These are phyloP conservation scores for Talaromyces islandicus DNA, from an alignment of 2,329 filamentous ascomycete species.

Conservation along the genomic window DNA sequence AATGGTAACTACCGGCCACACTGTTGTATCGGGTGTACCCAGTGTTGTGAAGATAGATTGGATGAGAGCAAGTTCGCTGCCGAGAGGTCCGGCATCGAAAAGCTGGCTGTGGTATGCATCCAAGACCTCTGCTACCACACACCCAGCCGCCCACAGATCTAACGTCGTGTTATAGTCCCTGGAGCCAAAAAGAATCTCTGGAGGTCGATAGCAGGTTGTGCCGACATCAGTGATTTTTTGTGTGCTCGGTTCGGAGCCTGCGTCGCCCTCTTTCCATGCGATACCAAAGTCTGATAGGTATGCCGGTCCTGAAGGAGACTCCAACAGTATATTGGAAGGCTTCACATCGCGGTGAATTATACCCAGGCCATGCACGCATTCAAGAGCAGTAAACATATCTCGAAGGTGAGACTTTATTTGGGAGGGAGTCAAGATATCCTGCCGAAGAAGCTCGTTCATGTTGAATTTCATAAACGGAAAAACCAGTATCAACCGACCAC, in stretches of 20 bases:
- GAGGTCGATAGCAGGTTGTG: constrained; percentile 83
- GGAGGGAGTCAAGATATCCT: constrained; percentile 31
- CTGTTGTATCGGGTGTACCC: constrained; percentile 73
- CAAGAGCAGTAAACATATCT: constrained; percentile 66
- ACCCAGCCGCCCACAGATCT: constrained; percentile 86
- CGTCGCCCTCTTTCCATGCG: constrained; percentile 64
- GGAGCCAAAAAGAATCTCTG: constrained; percentile 84
- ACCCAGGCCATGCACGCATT: constrained; percentile 62
- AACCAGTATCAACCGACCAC: constrained; percentile 67
- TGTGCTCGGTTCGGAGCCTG: constrained; percentile 55
- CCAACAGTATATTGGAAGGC: constrained; percentile 77
- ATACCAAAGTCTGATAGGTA: constrained; percentile 90
- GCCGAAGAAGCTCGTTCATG: constrained; percentile 61
- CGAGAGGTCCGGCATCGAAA: constrained; percentile 83
- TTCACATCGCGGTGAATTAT: constrained; percentile 95
- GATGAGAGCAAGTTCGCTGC: constrained; percentile 86
- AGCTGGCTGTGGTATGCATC: constrained; percentile 53
- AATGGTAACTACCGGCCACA: constrained; percentile 62
- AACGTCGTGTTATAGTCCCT: constrained; percentile 64
- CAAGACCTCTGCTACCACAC: constrained; percentile 73
- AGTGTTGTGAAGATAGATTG: constrained; percentile 87
- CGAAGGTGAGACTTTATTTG: constrained; percentile 50
- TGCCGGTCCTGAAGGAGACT: constrained; percentile 62
- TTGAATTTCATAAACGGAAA: constrained; percentile 79
- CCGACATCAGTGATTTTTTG: constrained; percentile 88